phyloP scores from a whole-genome alignment of 1,284 basidiomycete species.

The Omphalotus olearius region DNA sequence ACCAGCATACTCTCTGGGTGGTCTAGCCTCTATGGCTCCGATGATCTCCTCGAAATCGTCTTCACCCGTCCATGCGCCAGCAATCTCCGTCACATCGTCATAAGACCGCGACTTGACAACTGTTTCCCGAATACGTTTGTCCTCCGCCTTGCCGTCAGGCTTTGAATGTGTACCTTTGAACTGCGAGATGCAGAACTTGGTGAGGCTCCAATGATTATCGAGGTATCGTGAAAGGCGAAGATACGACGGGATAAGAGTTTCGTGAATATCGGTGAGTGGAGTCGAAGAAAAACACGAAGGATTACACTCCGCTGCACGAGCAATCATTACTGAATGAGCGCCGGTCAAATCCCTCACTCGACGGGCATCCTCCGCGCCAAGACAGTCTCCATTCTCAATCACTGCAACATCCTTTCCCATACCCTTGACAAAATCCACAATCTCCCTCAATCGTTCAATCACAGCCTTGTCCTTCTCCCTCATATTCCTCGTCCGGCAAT shows the following conservation, averaged over 20 bases:
- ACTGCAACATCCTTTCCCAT: conserved; percentile 77
- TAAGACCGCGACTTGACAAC: conserved; percentile 67
- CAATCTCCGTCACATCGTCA: conserved; percentile 53
- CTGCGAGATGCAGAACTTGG: conserved; percentile 89
- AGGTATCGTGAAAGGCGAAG: conserved; percentile 73
- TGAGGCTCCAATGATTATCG: conserved; percentile 78
- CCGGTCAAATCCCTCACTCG: conserved; percentile 74
- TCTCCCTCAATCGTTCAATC: conserved; percentile 76
- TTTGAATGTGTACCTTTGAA: conserved; percentile 63
- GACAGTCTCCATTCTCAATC: conserved; percentile 93
- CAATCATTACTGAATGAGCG: conserved; percentile 94
- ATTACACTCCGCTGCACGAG: conserved; percentile 90
- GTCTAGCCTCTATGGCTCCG: conserved; percentile 46
- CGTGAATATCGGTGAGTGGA: conserved; percentile 69
- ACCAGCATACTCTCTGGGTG: conserved; percentile 24
- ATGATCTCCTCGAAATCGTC: conserved; percentile 58
- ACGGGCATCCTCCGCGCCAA: conserved; percentile 75
- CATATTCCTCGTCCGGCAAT: conserved; percentile 95
- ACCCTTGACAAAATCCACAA: conserved; percentile 75
- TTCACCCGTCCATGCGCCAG: conserved; percentile 57
- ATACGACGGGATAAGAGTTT: conserved; percentile 72
- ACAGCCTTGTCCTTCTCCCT: conserved; percentile 79
- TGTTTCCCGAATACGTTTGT: conserved; percentile 50
- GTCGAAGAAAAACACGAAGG: conserved; percentile 79
- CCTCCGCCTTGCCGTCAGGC: conserved; percentile 49